Evolutionary conservation across 345 rosid species (phyloP).

Genomic region (Brassica carinata): DNA sequence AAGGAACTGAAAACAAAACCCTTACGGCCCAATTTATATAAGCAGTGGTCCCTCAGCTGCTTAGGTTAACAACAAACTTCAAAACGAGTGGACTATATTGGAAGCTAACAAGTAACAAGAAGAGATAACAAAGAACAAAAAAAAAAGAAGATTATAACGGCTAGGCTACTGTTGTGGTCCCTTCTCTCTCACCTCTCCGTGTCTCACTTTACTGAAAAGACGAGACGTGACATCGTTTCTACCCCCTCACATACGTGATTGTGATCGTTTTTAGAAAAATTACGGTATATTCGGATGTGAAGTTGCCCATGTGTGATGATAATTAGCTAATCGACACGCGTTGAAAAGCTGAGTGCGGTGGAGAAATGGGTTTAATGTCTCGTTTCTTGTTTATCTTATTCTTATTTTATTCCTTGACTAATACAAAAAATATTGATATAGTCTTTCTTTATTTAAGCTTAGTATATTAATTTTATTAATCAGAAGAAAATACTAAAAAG

Average conservation of each 20-base stretch:
- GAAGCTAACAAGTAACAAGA: neutral
- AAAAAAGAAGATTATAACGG: slow-evolving; percentile 25
- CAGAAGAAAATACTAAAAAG: neutral
- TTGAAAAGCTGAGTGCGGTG: slow-evolving; percentile 7
- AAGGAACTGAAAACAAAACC: neutral
- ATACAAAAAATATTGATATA: slow-evolving; percentile 2
- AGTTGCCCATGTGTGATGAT: slow-evolving; percentile 26
- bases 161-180: slow-evolving; percentile 26
- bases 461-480: neutral
- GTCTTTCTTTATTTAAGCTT: neutral
- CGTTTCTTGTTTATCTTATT: slow-evolving; percentile 6
- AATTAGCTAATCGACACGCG: slow-evolving; percentile 21
- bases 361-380: slow-evolving; percentile 14
- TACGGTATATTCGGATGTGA: slow-evolving; percentile 2
- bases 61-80: slow-evolving; percentile 12
- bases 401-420: neutral
- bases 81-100: slow-evolving; percentile 26
- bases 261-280: neutral
- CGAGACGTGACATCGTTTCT: slow-evolving; percentile 30
- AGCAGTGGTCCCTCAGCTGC: slow-evolving; percentile 7
- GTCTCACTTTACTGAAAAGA: slow-evolving; percentile 37
- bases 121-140: slow-evolving; percentile 8
- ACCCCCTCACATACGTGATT: neutral
- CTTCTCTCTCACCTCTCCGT: neutral
- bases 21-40: neutral